Conservation (phyloP, 805 yeast genomes). For the Ogataea thermomethanolica region DNA sequence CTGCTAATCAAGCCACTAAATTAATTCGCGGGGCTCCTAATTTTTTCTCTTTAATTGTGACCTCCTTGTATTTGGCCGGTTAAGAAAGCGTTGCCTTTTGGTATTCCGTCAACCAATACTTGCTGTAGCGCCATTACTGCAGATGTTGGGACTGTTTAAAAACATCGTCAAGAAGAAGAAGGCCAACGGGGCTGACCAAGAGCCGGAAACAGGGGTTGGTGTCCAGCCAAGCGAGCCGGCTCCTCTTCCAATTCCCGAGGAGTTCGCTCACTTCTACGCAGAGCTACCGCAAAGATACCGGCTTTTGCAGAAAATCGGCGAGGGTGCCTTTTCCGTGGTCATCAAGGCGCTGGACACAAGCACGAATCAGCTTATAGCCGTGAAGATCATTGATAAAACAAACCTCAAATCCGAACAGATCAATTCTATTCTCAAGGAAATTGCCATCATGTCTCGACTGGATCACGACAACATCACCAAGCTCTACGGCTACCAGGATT, state of each 20-base stretch:
- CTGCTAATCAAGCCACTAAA: neutral
- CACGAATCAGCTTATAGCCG: slow-evolving; percentile 53
- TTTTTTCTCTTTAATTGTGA: slow-evolving; percentile 2
- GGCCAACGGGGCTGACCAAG: slow-evolving; percentile 5
- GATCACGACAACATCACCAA: slow-evolving; percentile 59
- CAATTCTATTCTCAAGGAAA: slow-evolving; percentile 64
- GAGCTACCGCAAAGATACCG: slow-evolving; percentile 30
- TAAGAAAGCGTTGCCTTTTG: neutral
- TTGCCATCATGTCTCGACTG: slow-evolving; percentile 64
- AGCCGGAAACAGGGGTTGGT: neutral
- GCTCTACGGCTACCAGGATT: slow-evolving; percentile 51
- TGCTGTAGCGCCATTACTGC: slow-evolving; percentile 2
- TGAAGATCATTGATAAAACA: slow-evolving; percentile 68
- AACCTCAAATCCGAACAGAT: slow-evolving; percentile 50
- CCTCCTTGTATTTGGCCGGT: neutral
- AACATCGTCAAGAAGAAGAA: slow-evolving; percentile 25
- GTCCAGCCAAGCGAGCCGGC: neutral
- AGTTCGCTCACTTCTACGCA: slow-evolving; percentile 22
- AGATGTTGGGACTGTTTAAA: slow-evolving; percentile 30
- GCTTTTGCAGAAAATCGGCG: slow-evolving; percentile 48
- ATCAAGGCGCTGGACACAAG: slow-evolving; percentile 59
- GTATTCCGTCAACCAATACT: too few relatives aligned
- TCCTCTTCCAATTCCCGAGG: slow-evolving; percentile 10
- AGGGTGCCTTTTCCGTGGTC: slow-evolving; percentile 90
- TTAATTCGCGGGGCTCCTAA: slow-evolving; percentile 6